Conservation (phyloP, 441 rosid species). For the Gossypium davidsonii region DNA sequence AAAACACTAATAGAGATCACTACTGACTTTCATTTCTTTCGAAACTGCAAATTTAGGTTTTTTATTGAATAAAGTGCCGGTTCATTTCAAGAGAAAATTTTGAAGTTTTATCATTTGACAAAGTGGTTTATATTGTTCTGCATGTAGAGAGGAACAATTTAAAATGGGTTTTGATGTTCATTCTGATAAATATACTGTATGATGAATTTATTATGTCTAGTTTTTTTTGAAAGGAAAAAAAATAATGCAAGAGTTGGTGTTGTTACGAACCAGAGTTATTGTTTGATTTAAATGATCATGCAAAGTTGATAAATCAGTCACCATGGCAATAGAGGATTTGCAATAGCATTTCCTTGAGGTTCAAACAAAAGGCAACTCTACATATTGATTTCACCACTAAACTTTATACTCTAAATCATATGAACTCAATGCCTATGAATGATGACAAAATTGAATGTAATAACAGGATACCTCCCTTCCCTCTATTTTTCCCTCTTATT, state of each 20-base stretch:
- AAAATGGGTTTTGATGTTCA: neutral
- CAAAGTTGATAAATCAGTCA: neutral
- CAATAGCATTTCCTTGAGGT: neutral
- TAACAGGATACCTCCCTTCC: neutral
- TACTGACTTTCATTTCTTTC: neutral
- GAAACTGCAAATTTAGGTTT: neutral
- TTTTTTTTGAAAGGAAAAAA: neutral
- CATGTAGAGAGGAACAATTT: neutral
- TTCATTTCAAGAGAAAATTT: neutral
- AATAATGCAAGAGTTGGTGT: neutral
- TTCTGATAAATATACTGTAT: neutral
- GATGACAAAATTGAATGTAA: slow-evolving; percentile 6
- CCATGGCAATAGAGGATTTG: neutral
- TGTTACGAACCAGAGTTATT: too few species aligned
- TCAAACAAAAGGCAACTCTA: neutral
- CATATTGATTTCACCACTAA: neutral
- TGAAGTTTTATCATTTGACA: neutral
- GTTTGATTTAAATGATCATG: too few species aligned
- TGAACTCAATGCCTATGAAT: neutral
- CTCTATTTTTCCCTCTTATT: too few species aligned
- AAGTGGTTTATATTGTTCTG: neutral
- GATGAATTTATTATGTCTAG: neutral
- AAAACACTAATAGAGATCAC: slow-evolving; percentile 16
- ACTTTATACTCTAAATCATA: slow-evolving; percentile 1
- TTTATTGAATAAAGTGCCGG: slow-evolving; percentile 22